Conservation (phyloP, 192 early-diverging fungal genomes). For the Funneliformis geosporum region DNA sequence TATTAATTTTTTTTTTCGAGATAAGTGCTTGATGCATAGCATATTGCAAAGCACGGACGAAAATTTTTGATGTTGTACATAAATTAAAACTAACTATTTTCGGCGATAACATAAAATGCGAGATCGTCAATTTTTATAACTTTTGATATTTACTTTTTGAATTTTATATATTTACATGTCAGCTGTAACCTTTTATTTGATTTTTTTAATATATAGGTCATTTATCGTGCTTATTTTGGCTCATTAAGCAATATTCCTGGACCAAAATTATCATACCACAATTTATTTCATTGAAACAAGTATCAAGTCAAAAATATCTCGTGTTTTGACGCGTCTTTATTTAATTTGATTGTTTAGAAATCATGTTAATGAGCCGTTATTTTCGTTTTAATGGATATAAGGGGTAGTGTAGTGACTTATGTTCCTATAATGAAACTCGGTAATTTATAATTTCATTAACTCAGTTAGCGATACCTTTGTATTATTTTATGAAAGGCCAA, state of each 20-base stretch:
- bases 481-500: not conserved
- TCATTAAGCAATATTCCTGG: slow-evolving; percentile 17
- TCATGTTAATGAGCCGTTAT: not conserved
- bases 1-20: no score
- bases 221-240: slow-evolving; percentile 19
- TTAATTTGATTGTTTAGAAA: not conserved
- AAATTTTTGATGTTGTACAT: no score
- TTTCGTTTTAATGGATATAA: slow-evolving; percentile 10
- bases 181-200: no score
- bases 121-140: not conserved
- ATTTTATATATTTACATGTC: no score
- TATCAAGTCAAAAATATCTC: slow-evolving; percentile 3
- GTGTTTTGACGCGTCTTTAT: not conserved
- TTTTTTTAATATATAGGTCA: slow-evolving; percentile 3
- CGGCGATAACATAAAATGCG: no score
- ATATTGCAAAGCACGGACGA: no score
- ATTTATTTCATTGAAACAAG: not conserved
- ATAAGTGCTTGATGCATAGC: no score
- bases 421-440: slow-evolving; percentile 9
- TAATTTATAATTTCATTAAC: not conserved
- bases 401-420: slow-evolving; percentile 15
- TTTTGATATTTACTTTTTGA: no score
- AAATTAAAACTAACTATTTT: no score
- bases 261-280: slow-evolving; percentile 4
- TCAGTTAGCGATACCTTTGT: no score